These are phyloP conservation scores for Venturia oleaginea DNA, from an alignment of 2,329 filamentous ascomycete species.

Conservation along the genomic window DNA sequence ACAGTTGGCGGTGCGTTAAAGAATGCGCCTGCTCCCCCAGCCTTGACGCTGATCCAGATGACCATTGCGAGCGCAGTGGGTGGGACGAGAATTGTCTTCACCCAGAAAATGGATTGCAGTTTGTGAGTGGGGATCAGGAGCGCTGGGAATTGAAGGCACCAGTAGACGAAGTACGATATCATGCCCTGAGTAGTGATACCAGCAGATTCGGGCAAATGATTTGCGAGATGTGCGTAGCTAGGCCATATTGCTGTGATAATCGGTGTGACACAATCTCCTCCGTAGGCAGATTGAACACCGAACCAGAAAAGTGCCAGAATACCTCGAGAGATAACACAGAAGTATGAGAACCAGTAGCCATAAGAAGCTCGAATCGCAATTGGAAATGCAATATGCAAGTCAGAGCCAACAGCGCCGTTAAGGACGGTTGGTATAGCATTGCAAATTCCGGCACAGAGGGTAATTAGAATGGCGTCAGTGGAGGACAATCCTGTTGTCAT, in stretches of 20 bases:
- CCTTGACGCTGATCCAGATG: background rate
- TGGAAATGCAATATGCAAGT: slow-evolving; percentile 37
- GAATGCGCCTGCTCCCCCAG: background rate
- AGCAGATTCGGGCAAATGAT: slow-evolving; percentile 19
- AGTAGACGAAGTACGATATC: slow-evolving; percentile 22
- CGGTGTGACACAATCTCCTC: slow-evolving; percentile 21
- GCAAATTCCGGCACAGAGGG: slow-evolving; percentile 24
- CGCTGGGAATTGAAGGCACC: slow-evolving; percentile 7
- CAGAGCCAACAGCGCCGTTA: slow-evolving; percentile 20
- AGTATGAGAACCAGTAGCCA: slow-evolving; percentile 33
- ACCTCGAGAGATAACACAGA: slow-evolving; percentile 34
- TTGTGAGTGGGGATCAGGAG: slow-evolving; percentile 19
- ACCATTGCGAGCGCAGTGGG: background rate
- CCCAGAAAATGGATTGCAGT: slow-evolving; percentile 15
- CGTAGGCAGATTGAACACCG: slow-evolving; percentile 30
- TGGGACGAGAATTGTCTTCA: slow-evolving; percentile 14
- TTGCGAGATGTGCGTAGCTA: slow-evolving; percentile 18
- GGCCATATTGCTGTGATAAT: slow-evolving; percentile 4
- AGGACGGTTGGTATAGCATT: slow-evolving; percentile 19
- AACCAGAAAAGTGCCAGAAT: slow-evolving; percentile 34
- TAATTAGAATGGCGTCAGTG: slow-evolving; percentile 27
- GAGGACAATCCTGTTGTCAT: slow-evolving; percentile 37
- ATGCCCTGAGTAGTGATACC: slow-evolving; percentile 40
- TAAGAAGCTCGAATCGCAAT: slow-evolving; percentile 32
- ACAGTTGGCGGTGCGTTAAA: background rate